phyloP scores from a whole-genome alignment of 176 grass and related monocot species.

The Aegilops umbellulata region DNA sequence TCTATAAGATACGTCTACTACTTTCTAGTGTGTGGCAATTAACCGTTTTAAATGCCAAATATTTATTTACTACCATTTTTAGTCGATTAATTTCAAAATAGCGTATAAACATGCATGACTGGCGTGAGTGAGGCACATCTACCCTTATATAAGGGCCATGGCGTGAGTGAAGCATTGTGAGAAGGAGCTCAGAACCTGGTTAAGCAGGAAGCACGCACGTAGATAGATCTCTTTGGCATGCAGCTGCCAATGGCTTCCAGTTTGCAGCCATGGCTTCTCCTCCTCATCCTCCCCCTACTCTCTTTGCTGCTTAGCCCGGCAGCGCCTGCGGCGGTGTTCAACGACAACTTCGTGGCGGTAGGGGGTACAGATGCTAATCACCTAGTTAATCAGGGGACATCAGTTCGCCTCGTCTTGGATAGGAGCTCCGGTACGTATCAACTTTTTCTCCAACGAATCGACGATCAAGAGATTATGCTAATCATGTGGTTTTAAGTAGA shows the following conservation, averaged over 20 bases:
- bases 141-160: not conserved
- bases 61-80: not conserved
- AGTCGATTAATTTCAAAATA: not conserved
- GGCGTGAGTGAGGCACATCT: not conserved
- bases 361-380: conserved; percentile 47
- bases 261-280: not conserved
- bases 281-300: not conserved
- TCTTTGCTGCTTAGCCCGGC: not conserved
- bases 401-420: conserved; percentile 56
- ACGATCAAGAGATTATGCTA: not conserved
- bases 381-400: conserved; percentile 31
- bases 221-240: not conserved
- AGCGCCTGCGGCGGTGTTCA: conserved; percentile 22
- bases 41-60: not conserved
- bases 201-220: not conserved
- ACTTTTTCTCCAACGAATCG: not conserved
- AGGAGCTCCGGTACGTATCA: conserved; percentile 41
- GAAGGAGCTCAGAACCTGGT: not conserved
- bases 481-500: no score
- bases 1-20: not conserved
- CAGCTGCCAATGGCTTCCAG: not conserved
- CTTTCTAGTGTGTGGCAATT: not conserved
- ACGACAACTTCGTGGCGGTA: conserved; percentile 50
- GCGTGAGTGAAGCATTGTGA: not conserved
- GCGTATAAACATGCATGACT: not conserved